These are phyloP conservation scores for Acaromyces ingoldii DNA, from an alignment of 1,284 basidiomycete species.

Conservation along the genomic window DNA sequence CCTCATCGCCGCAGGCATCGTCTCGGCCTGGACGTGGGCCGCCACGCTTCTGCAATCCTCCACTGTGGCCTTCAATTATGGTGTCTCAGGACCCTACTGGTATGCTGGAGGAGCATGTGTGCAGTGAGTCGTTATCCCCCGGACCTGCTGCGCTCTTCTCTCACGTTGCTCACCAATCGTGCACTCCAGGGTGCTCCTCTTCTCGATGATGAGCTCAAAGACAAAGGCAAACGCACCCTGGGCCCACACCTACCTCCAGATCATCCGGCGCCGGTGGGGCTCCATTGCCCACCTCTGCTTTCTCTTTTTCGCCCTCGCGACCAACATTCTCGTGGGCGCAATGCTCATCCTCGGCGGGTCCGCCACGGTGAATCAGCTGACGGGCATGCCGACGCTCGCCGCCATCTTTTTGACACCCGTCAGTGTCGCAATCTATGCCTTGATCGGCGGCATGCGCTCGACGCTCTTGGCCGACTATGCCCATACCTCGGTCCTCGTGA, in stretches of 20 bases:
- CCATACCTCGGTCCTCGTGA: slow-evolving; percentile 43
- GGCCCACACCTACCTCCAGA: slow-evolving; percentile 63
- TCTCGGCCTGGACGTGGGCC: slow-evolving; percentile 55
- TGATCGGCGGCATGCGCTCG: slow-evolving; percentile 45
- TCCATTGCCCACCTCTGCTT: slow-evolving; percentile 68
- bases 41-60: slow-evolving; percentile 61
- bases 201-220: slow-evolving; percentile 55
- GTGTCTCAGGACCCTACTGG: slow-evolving; percentile 44
- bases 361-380: slow-evolving; percentile 56
- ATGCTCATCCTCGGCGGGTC: slow-evolving; percentile 47
- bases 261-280: slow-evolving; percentile 69
- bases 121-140: background rate
- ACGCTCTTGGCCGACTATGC: slow-evolving; percentile 47
- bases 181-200: slow-evolving; percentile 57
- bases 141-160: background rate
- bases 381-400: slow-evolving; percentile 51
- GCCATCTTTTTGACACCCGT: slow-evolving; percentile 44
- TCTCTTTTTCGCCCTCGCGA: slow-evolving; percentile 71
- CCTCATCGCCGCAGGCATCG: slow-evolving; percentile 81
- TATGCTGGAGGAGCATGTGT: too few relatives aligned
- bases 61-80: slow-evolving; percentile 63
- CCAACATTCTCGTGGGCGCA: slow-evolving; percentile 56
- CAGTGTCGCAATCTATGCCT: slow-evolving; percentile 36
- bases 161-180: background rate
- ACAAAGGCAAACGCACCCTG: slow-evolving; percentile 62